Percentiles rank a stretch among this genome's conserved stretches.
Evolutionary conservation across 208 protist genomes (phyloP).

Genomic region (Leishmania tropica): DNA sequence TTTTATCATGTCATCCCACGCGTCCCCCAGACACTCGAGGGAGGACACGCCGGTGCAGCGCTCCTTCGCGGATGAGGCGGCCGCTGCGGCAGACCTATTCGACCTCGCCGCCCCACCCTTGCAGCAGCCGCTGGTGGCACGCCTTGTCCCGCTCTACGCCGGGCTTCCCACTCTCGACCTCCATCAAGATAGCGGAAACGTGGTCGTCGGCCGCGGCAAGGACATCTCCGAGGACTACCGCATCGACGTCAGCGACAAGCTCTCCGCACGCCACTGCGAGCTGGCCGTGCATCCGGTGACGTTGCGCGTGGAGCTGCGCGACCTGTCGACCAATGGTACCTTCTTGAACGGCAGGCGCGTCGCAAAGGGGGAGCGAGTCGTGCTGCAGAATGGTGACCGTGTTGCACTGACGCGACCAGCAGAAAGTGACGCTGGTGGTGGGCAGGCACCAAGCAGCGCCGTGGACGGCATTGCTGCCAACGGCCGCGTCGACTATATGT

Average conservation of each 20-base stretch:
- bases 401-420: conserved; percentile 48
- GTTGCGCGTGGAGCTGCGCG: conserved; percentile 48
- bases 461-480: conserved; percentile 11
- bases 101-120: conserved; percentile 73
- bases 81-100: conserved; percentile 67
- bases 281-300: conserved; percentile 65
- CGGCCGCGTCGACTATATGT: conserved; percentile 46
- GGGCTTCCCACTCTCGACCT: conserved; percentile 32
- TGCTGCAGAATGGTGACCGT: conserved; percentile 59
- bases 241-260: conserved; percentile 45
- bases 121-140: conserved; percentile 67
- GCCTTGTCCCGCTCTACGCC: conserved; percentile 54
- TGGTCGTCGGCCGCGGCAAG: conserved; percentile 73
- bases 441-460: neutral
- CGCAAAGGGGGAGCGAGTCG: conserved; percentile 33
- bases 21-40: neutral
- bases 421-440: neutral
- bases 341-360: conserved; percentile 75
- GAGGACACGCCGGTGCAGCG: conserved; percentile 16
- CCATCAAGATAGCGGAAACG: conserved; percentile 39
- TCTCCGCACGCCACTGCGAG: conserved; percentile 79
- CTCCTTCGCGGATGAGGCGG: conserved; percentile 17
- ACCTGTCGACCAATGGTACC: conserved; percentile 83
- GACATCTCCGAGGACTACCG: conserved; percentile 64
- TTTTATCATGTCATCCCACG: neutral